Percentiles rank a stretch among this genome's conserved stretches.
These are phyloP conservation scores for Silene latifolia DNA, from an alignment of 148 eudicot species.

Conservation along the genomic window DNA sequence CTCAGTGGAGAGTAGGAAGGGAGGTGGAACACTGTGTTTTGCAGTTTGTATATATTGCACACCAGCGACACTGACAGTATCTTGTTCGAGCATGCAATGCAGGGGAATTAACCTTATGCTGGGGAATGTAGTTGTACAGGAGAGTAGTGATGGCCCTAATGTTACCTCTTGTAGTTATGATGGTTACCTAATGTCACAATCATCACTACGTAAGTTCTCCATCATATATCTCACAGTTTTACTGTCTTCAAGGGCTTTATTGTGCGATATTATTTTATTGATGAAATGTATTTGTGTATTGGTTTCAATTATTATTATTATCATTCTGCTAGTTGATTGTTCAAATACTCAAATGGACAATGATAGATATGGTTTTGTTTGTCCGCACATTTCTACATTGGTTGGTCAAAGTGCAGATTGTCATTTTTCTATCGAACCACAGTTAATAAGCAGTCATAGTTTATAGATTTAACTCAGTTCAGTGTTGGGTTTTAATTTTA, in stretches of 20 bases:
- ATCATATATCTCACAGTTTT: not conserved
- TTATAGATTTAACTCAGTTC: too few species aligned
- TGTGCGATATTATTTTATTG: not conserved
- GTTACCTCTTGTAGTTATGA: slow-evolving; percentile 75
- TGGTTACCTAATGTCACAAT: slow-evolving; percentile 76
- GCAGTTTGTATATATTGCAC: slow-evolving; percentile 90
- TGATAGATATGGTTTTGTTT: too few species aligned
- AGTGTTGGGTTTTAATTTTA: too few species aligned
- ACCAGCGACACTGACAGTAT: slow-evolving; percentile 85
- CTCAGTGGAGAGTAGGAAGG: too few species aligned
- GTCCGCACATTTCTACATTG: too few species aligned
- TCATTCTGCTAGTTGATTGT: too few species aligned
- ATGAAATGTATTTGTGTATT: slow-evolving; percentile 10
- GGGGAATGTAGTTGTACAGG: slow-evolving; percentile 71
- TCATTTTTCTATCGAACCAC: too few species aligned
- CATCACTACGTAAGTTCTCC: slow-evolving; percentile 50
- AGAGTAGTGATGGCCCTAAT: slow-evolving; percentile 77
- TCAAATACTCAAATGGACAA: too few species aligned
- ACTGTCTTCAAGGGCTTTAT: not conserved
- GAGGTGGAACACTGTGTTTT: too few species aligned
- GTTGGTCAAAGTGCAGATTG: too few species aligned
- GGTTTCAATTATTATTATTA: too few species aligned
- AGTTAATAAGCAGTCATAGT: too few species aligned
- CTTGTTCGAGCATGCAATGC: slow-evolving; percentile 99
- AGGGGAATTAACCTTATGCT: slow-evolving; percentile 77